phyloP scores from a whole-genome alignment of 345 rosid genomes.

The Dipteronia sinensis region DNA sequence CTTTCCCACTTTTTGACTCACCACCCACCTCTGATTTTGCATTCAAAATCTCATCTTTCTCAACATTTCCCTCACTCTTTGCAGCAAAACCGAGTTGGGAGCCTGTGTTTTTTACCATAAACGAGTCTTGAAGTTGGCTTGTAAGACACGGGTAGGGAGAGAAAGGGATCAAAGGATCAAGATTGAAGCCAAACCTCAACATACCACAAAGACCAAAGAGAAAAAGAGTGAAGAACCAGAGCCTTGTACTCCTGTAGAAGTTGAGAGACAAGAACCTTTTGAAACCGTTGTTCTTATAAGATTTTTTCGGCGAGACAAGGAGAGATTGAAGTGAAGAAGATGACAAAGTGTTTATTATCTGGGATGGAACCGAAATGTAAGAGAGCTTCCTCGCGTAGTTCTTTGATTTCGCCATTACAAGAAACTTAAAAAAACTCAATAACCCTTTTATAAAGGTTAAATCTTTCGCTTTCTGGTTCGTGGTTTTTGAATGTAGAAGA shows the following conservation, averaged over 20 bases:
- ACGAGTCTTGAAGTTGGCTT: conserved; percentile 27
- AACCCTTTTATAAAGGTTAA: not conserved
- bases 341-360: conserved; percentile 51
- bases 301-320: conserved; percentile 61
- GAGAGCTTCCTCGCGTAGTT: conserved; percentile 34
- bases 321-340: conserved; percentile 64
- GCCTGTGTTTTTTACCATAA: conserved; percentile 23
- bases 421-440: no score
- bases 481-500: not conserved
- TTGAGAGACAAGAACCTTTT: conserved; percentile 24
- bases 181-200: conserved; percentile 47
- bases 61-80: conserved; percentile 20
- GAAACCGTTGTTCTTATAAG: conserved; percentile 30
- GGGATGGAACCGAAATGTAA: conserved; percentile 64
- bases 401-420: conserved; percentile 47
- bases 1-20: conserved; percentile 11
- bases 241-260: conserved; percentile 46
- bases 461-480: not conserved
- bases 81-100: conserved; percentile 30
- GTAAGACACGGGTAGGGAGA: conserved; percentile 54
- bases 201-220: conserved; percentile 57
- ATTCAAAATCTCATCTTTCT: conserved; percentile 11
- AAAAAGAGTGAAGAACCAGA: conserved; percentile 59
- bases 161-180: conserved; percentile 47
- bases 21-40: conserved; percentile 20